Evolutionary conservation across 202 grass and related monocot genomes (phyloP), one percentile per base, ranked within the genome.

Genomic region (Cymbopogon flexuosus): DNA sequence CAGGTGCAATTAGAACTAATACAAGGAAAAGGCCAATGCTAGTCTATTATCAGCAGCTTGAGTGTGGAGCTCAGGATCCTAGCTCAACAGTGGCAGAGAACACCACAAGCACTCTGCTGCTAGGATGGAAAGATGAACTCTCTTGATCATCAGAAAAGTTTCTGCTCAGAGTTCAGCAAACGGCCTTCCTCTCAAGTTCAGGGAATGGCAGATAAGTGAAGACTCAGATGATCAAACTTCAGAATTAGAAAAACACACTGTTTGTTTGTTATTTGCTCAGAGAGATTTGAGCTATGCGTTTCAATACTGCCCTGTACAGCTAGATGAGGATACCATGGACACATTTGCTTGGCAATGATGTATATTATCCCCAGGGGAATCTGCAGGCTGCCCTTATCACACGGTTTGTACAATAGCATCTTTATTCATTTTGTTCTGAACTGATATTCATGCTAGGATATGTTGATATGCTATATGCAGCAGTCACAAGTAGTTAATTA

Each of bases 61-160:
- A 87, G 77, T 82, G 88, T 77, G 83, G 83, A 77, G 57, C 49
- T 22, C 70, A 76, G 36, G 21, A 68, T 66, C 40, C 78, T 72
- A 78, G 13, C 42, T 73, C 86, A 7, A 39, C 29, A 43, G 71
- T 65, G 75, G 27, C 27, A 27, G 73, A 74, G 36, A 39, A 56
- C 27, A 27, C 7, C 39, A 69, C 35, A 49, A 79, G 41, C 37
- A 52, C 64, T 54, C 59, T 12, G 6, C 85, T 79, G 79, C 3
- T 87, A 77, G 81, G 65, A 77, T 84, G 73, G 85, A 81, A 88
- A 66, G 88, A 67, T 23, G 69, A 84, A 45, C 72, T 77, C 31
- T 46, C 65, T 13, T 85, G 61, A 43, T 83, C 65, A 43, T 83
- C 65, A 73, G 74, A 78, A 52, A 79, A 79, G 24, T 1, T 3